Evolutionary conservation across 768 basidiomycete genomes (phyloP), one percentile per base, ranked within the genome.

Genomic region (Agrocybe pediades): DNA sequence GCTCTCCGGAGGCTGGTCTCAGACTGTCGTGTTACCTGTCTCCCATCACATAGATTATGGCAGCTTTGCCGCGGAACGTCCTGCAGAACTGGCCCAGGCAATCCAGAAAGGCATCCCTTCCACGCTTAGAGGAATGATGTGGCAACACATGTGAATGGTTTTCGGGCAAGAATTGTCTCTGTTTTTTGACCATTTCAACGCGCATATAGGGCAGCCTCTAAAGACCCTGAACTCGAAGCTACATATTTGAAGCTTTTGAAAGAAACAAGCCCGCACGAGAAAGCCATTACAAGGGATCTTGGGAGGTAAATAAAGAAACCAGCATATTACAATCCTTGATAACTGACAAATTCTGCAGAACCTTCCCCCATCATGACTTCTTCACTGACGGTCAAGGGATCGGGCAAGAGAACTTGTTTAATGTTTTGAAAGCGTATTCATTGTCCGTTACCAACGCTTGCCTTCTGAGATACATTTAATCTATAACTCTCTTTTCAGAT

Each of bases 341-440:
- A 19, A 47, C 41, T 56, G 29, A 54, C 40, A 41, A n/a, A 41
- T 46, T 41, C 27, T 46, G 17, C 57, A 90, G 92, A 68, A 99
- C 97, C 2, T 98, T 99, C 72, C 97, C 97, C 21, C 91, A 95
- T 66, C 95, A 98, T 63, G 88, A 91, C 42, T 98, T 93, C 74
- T 99, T 98, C 70, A 93, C 85, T 40, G 91, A 97, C 60, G 94
- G 88, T 2, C 90, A 91, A 62, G 97, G 96, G 8, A 88, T 95
- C 23, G 97, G 97, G 2, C 95, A 98, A 68, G 96, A 98, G 70
- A 95, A 96, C 64, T 71, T 99, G 29, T 98, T 98, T 76, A 98
- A 98, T 65, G 95, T 99, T 29, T 78, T 98, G 26, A 98, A 98
- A 68, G 97, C 97, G 9, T 99, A 98, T 68, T 97, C 94, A 19